phyloP scores from a whole-genome alignment of 345 rosid genomes.

The Capsella bursapastoris region DNA sequence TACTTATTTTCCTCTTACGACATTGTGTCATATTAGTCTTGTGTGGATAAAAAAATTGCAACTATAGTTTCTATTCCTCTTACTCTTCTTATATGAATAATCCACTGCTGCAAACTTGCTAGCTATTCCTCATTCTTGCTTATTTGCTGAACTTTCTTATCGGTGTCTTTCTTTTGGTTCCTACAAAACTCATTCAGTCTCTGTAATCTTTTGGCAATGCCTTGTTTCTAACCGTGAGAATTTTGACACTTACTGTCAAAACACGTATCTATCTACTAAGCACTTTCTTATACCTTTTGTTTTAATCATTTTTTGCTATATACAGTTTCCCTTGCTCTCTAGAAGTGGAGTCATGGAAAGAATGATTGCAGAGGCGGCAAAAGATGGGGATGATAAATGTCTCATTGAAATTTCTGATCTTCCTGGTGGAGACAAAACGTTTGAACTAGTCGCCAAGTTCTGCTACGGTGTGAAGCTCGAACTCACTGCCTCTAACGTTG shows the following conservation, averaged over 20 bases:
- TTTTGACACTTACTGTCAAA: background rate
- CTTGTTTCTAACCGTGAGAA: background rate
- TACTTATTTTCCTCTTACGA: background rate
- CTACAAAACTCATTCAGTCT: background rate
- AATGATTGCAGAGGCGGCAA: slow-evolving; percentile 77
- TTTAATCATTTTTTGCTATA: background rate
- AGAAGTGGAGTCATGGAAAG: slow-evolving; percentile 95
- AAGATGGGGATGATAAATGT: slow-evolving; percentile 75
- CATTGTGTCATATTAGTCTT: slow-evolving; percentile 2
- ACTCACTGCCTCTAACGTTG: slow-evolving; percentile 87
- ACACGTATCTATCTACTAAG: background rate
- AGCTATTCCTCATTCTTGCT: background rate
- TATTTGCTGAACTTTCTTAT: background rate
- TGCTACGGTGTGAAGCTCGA: slow-evolving; percentile 99
- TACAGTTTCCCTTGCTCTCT: slow-evolving; percentile 96
- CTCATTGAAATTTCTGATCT: slow-evolving; percentile 58
- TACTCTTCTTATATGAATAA: background rate
- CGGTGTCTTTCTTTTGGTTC: background rate
- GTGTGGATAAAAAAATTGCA: background rate
- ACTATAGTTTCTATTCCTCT: background rate
- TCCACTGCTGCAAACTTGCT: slow-evolving; percentile 1
- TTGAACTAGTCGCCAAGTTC: slow-evolving; percentile 94
- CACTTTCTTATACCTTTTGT: slow-evolving; percentile 28
- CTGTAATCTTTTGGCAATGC: background rate
- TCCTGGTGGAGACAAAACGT: slow-evolving; percentile 92